A percentile compares a stretch with the other conserved stretches of the same genome.
Evolutionary conservation across 306 rosid genomes (phyloP).

Genomic region (Citrullus mucosospermus): DNA sequence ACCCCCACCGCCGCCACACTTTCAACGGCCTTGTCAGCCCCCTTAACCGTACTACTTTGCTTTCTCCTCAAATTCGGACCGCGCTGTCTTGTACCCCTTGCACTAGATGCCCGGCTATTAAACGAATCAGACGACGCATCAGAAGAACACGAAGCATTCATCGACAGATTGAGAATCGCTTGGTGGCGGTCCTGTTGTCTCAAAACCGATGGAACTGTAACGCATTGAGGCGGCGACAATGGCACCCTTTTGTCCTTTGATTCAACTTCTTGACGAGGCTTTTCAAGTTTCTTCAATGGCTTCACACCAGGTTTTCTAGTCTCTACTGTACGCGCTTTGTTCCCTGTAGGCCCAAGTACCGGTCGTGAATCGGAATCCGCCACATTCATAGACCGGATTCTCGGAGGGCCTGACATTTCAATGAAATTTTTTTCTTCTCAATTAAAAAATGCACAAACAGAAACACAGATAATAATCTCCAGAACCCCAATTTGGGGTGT

Average conservation of each 20-base stretch:
- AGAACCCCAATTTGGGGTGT: not conserved
- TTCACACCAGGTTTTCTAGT: conserved; percentile 26
- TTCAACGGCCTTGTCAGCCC: conserved; percentile 21
- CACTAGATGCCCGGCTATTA: conserved; percentile 43
- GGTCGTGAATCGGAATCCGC: conserved; percentile 44
- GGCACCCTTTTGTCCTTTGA: conserved; percentile 35
- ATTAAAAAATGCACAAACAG: not conserved
- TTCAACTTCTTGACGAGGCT: conserved; percentile 22
- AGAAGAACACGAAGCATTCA: conserved; percentile 68
- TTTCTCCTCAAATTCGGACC: conserved; percentile 25
- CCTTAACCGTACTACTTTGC: conserved; percentile 17
- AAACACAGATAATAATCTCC: not conserved
- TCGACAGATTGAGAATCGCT: conserved; percentile 30
- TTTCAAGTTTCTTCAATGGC: conserved; percentile 35
- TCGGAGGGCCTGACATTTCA: conserved; percentile 74
- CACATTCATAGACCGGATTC: conserved; percentile 60
- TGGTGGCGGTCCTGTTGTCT: conserved; percentile 33
- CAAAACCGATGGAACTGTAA: conserved; percentile 15
- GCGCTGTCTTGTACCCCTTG: conserved; percentile 24
- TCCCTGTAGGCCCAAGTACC: conserved; percentile 56
- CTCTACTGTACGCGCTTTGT: conserved; percentile 34
- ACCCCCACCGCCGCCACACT: conserved; percentile 7
- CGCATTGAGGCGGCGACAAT: conserved; percentile 23
- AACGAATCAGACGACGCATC: conserved; percentile 77
- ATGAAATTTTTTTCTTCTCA: not conserved